Evolutionary conservation across 2,329 filamentous ascomycete genomes (phyloP).

Genomic region (Didymella pomorum): DNA sequence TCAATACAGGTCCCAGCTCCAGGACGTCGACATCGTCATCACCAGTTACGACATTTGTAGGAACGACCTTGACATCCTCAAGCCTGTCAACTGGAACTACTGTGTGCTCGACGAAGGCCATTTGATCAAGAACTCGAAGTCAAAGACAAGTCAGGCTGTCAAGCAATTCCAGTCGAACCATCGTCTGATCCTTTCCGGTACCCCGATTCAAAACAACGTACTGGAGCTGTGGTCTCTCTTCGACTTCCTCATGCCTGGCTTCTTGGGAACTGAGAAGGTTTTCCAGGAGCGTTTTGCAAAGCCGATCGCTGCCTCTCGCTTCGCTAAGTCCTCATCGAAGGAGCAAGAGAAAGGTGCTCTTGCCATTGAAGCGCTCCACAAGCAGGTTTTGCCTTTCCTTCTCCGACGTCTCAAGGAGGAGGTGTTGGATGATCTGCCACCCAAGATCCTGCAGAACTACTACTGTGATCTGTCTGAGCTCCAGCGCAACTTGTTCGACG

Average conservation of each 20-base stretch:
- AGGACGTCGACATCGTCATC: conserved; percentile 87
- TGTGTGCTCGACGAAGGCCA: conserved; percentile 97
- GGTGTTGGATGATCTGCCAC: conserved; percentile 92
- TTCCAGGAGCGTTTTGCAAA: conserved; percentile 95
- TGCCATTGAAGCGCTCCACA: conserved; percentile 97
- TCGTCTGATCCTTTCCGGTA: conserved; percentile 93
- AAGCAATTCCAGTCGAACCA: conserved; percentile 92
- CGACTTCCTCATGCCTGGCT: conserved; percentile 98
- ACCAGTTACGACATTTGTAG: conserved; percentile 98
- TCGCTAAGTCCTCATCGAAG: conserved; percentile 96
- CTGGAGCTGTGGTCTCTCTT: conserved; percentile 97
- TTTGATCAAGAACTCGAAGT: conserved; percentile 97
- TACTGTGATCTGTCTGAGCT: conserved; percentile 97
- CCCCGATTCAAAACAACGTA: conserved; percentile 97
- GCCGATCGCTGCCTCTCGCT: conserved; percentile 91
- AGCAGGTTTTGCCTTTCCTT: conserved; percentile 96
- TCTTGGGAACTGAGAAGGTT: conserved; percentile 95
- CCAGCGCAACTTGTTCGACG: conserved; percentile 93
- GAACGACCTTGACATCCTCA: conserved; percentile 88
- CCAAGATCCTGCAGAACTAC: conserved; percentile 99
- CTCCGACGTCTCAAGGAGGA: conserved; percentile 97
- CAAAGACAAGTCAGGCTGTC: conserved; percentile 92
- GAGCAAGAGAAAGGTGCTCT: conserved; percentile 97
- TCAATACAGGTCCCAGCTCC: conserved; percentile 72
- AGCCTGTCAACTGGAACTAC: conserved; percentile 92